phyloP scores from a whole-genome alignment of 345 rosid species.

The Citrus maxima region DNA sequence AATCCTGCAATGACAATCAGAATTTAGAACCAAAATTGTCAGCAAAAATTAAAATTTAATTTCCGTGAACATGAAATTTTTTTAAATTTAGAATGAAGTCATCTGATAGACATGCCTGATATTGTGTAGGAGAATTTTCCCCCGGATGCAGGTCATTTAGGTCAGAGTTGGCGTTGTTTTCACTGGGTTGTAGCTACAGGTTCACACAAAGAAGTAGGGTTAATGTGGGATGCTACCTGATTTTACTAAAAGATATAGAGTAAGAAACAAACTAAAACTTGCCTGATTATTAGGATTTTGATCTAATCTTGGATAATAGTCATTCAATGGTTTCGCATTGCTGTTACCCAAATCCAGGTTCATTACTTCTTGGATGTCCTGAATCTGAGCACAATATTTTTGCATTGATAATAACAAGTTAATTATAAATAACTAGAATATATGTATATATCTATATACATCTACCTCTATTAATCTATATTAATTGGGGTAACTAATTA shows the following conservation, averaged over 20 bases:
- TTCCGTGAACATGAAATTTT: neutral
- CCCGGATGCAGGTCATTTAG: neutral
- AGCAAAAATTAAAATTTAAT: neutral
- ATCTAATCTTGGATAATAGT: slow-evolving; percentile 1
- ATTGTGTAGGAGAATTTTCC: neutral
- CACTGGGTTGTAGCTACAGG: neutral
- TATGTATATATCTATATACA: neutral
- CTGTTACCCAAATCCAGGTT: neutral
- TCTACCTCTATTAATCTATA: neutral
- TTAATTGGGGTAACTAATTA: neutral
- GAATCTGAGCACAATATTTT: neutral
- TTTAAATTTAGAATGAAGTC: neutral
- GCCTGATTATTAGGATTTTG: slow-evolving; percentile 9
- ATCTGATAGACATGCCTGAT: neutral
- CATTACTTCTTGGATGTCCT: neutral
- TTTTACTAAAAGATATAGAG: neutral
- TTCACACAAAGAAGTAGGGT: neutral
- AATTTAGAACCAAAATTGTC: neutral
- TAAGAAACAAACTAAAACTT: neutral
- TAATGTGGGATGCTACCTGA: neutral
- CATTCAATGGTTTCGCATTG: neutral
- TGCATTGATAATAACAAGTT: neutral
- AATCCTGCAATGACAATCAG: slow-evolving; percentile 12
- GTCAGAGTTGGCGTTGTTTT: neutral
- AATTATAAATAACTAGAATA: neutral